Conservation (phyloP, 2,329 filamentous ascomycete genomes). For the Sporothrix protearum region DNA sequence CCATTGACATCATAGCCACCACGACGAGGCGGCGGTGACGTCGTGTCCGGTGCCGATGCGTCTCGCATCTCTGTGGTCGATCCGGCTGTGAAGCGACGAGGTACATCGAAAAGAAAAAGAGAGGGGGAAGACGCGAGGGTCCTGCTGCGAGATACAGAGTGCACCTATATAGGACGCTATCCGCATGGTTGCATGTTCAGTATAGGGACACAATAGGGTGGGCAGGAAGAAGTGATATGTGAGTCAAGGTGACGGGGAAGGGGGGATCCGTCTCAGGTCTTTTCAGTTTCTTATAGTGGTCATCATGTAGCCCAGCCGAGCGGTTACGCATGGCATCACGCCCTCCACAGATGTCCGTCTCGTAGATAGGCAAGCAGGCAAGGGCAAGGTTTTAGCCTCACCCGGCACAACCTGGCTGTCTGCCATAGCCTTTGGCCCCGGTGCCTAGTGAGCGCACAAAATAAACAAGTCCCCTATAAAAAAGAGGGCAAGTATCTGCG, state of each 20-base stretch:
- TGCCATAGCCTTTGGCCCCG: constrained; percentile 60
- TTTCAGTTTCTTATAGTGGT: constrained; percentile 61
- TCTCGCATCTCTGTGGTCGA: constrained; percentile 10
- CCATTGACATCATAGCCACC: neutral
- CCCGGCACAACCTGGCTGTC: constrained; percentile 38
- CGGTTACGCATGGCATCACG: constrained; percentile 43
- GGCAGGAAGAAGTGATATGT: neutral
- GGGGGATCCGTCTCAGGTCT: constrained; percentile 60
- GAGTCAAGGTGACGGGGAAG: constrained; percentile 16
- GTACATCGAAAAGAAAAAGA: constrained; percentile 8
- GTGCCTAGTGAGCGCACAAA: constrained; percentile 51
- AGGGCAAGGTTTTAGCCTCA: neutral
- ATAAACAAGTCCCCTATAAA: constrained; percentile 20
- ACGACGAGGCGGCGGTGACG: neutral
- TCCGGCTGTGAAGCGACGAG: neutral
- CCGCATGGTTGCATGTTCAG: neutral
- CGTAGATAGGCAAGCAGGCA: neutral
- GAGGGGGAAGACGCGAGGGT: neutral
- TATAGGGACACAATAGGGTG: neutral
- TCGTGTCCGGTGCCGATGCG: neutral
- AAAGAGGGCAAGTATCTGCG: constrained; percentile 17
- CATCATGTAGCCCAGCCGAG: constrained; percentile 50
- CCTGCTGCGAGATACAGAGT: neutral
- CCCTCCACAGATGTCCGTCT: constrained; percentile 24
- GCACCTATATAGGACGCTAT: neutral